Evolutionary conservation across 306 rosid genomes (phyloP), one percentile per base, ranked within the genome.

Genomic region (Vigna reflexopilosa): DNA sequence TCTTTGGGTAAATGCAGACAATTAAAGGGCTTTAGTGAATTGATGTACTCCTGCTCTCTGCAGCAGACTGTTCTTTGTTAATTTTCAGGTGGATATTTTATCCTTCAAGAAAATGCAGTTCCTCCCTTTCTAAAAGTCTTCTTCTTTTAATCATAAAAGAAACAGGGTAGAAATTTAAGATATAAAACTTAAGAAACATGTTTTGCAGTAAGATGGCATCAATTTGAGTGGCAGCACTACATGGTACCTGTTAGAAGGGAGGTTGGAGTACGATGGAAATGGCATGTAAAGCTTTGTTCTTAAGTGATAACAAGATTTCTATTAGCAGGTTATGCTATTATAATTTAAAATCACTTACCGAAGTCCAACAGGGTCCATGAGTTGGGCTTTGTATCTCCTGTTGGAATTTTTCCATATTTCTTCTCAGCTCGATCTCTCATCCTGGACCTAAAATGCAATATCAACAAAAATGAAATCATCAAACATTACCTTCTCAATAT

Each of bases 351-450:
- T 54, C 54, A 69, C 93, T 76, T 70, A 90, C 98, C 98, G 14
- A 88, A 94, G 76, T 94, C 98, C 80, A 94, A 85, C 73, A 94
- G 79, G 67, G 97, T 94, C 98, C 98, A 94, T 14, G 98, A 90
- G 77, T 94, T 94, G 38, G 98, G 97, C 83, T 92, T 92, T 16
- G 90, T 28, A 75, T 94, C 95, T 62, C 98, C 98, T 4, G 84
- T 38, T 61, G 97, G 88, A 83, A 86, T 22, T 86, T 81, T 94
- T 82, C 97, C 97, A 79, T 92, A 94, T 83, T 90, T 85, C 83
- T 83, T 81, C 89, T 92, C 98, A 19, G 98, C 97, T 61, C 88
- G 70, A 84, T 94, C 98, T 88, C 97, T 89, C 10, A 94, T 88
- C 82, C 81, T 90, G 77, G 90, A 88, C 86, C 98, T 94, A 73